Evolutionary conservation across 352 stramenopile species (phyloP).

Genomic region (Pythium aristosporum): DNA sequence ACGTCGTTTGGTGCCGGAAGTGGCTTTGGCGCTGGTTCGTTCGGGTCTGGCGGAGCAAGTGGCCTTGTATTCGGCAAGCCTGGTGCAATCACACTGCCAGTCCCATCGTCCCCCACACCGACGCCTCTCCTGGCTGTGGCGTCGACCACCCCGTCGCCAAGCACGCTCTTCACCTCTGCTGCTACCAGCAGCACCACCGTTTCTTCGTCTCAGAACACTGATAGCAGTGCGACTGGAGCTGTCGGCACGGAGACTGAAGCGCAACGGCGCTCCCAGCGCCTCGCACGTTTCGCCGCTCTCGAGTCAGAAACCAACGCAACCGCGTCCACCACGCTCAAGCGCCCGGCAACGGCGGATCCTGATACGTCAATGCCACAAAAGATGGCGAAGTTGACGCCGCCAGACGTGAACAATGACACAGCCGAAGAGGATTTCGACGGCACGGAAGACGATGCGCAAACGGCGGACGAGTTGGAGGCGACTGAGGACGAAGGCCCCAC

Average conservation of each 20-base stretch:
- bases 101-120: constrained; percentile 55
- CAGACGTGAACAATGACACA: background rate
- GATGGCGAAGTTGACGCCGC: constrained; percentile 5
- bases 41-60: constrained; percentile 32
- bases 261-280: constrained; percentile 19
- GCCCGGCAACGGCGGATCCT: constrained; percentile 13
- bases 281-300: constrained; percentile 18
- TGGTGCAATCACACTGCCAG: constrained; percentile 57
- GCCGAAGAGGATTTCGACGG: constrained; percentile 1
- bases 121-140: background rate
- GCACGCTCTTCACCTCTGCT: background rate
- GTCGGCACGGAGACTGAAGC: constrained; percentile 13
- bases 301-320: constrained; percentile 1
- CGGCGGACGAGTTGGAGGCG: constrained; percentile 7
- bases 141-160: background rate
- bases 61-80: constrained; percentile 77
- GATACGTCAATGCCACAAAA: constrained; percentile 5
- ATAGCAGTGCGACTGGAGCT: constrained; percentile 3
- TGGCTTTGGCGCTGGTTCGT: constrained; percentile 19
- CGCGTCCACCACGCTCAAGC: constrained; percentile 16
- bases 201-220: background rate
- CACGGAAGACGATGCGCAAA: constrained; percentile 12
- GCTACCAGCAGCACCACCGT: background rate
- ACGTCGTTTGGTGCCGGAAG: constrained; percentile 33
- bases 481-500: constrained; percentile 13